Evolutionary conservation across 2,329 filamentous ascomycete species (phyloP), one percentile per base, ranked within the genome.

Genomic region (Aspergillus calidoustus): DNA sequence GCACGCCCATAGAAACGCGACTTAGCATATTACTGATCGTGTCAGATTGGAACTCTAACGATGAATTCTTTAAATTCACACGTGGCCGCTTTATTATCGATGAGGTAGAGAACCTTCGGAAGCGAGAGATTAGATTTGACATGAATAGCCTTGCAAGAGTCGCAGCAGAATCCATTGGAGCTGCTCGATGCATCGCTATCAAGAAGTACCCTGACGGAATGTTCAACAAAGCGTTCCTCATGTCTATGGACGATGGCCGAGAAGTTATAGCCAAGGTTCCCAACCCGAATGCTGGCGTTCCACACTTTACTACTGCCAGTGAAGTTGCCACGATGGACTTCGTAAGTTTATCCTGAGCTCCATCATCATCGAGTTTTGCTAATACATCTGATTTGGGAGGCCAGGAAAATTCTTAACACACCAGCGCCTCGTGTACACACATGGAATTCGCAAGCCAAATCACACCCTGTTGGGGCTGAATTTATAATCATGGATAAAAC

Each of bases 301-400:
- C 69, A 54, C 67, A 68, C 48, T 69, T 72, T 17, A 72, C 71
- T 23, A 71, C 74, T 13, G 75, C 74, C 19, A 77, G 75, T 63
- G 73, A 79, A 62, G 75, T 77, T n/a, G 75, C 76, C 43, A 77
- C 68, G 5, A 67, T 69, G 62, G 63, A 70, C 19, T 70, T 71
- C 23, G 64, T 71, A 57, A 15, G 62, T 64, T 57, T 1, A 57
- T 53, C 13, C 23, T 41, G 30, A 61, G 7, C 47, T 52, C 48
- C 2, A n/a, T n/a, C n/a, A n/a, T n/a, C n/a, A n/a, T n/a, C n/a
- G n/a, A 50, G 52, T 59, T 49, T 61, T 61, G 57, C 61, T 70
- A 59, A 67, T 17, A 15, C 11, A 22, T 3, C 48, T 65, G 41
- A 52, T 41, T 60, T 65, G 30, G 22, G 17, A 72, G 71, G 67